Evolutionary conservation across 2,329 filamentous ascomycete genomes (phyloP).

Genomic region (Escovopsis weberi): DNA sequence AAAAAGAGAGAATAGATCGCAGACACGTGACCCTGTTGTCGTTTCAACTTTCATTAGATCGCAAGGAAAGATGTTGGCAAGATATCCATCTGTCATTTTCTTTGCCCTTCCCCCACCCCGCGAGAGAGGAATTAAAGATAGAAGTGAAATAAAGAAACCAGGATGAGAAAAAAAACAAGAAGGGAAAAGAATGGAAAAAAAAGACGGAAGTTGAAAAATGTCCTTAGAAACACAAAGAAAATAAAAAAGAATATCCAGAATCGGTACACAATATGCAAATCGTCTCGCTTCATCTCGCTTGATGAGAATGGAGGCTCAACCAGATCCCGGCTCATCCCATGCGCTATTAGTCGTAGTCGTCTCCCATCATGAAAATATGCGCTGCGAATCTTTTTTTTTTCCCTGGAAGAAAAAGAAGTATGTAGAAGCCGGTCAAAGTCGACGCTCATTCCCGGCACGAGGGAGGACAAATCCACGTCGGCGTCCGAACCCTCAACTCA

Average conservation of each 20-base stretch:
- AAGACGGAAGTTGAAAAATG: no score
- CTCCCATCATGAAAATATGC: neutral
- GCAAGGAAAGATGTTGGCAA: neutral
- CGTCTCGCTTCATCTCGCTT: neutral
- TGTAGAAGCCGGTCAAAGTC: neutral
- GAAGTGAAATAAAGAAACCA: no score
- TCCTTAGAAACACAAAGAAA: neutral
- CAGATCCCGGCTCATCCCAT: neutral
- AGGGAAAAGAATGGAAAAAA: no score
- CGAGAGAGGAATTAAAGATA: no score
- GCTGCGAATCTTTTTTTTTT: neutral
- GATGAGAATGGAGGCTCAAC: neutral
- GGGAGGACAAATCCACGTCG: neutral
- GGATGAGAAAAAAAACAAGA: no score
- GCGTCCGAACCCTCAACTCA: slow-evolving; percentile 1
- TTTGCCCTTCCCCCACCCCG: slow-evolving; percentile 1
- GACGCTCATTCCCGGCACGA: neutral
- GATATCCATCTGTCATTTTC: neutral
- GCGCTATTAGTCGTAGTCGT: neutral
- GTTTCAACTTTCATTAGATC: slow-evolving; percentile 4
- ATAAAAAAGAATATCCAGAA: slow-evolving; percentile 7
- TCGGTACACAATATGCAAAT: slow-evolving; percentile 1
- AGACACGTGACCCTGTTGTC: slow-evolving; percentile 3
- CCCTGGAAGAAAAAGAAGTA: neutral
- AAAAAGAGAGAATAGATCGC: slow-evolving; percentile 1